A percentile compares a stretch with the other conserved stretches of the same genome.
Evolutionary conservation across 2,329 filamentous ascomycete genomes (phyloP).

Genomic region (Coleophoma crateriformis): DNA sequence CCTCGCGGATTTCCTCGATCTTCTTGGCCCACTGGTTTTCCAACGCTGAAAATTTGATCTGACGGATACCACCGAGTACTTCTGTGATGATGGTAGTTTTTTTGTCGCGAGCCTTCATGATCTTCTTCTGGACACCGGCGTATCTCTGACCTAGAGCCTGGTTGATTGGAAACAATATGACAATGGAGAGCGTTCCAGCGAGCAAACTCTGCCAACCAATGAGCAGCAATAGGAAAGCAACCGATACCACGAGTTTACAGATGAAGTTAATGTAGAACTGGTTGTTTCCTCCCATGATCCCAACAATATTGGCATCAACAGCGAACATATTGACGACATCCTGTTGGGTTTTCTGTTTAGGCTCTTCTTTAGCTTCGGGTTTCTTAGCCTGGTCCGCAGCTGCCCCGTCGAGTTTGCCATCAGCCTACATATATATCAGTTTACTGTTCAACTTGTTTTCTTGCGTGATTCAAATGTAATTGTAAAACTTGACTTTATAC

Average conservation of each 20-base stretch:
- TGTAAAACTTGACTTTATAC: too few relatives aligned
- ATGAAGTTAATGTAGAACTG: slow-evolving; percentile 55
- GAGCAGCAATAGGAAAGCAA: slow-evolving; percentile 58
- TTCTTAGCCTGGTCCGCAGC: not conserved
- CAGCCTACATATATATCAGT: not conserved
- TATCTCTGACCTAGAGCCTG: slow-evolving; percentile 59
- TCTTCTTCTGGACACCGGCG: slow-evolving; percentile 52
- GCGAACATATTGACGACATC: slow-evolving; percentile 70
- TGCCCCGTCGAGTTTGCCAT: not conserved
- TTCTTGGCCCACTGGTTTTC: slow-evolving; percentile 68
- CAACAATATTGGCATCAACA: slow-evolving; percentile 62
- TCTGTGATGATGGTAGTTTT: slow-evolving; percentile 71
- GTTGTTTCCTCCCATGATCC: slow-evolving; percentile 58
- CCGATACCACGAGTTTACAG: slow-evolving; percentile 57
- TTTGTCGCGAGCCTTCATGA: slow-evolving; percentile 70
- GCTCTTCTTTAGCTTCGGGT: slow-evolving; percentile 3
- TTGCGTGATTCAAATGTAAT: too few relatives aligned
- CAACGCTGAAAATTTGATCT: slow-evolving; percentile 76
- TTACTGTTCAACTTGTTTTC: too few relatives aligned
- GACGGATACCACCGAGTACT: slow-evolving; percentile 68
- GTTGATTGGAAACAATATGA: slow-evolving; percentile 61
- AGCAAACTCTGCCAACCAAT: slow-evolving; percentile 65
- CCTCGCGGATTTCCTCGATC: slow-evolving; percentile 58
- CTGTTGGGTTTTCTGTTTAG: slow-evolving; percentile 51
- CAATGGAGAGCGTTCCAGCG: slow-evolving; percentile 57